These are phyloP conservation scores for Ophiostoma triangulosporum DNA, from an alignment of 2,329 filamentous ascomycete species.

Conservation along the genomic window DNA sequence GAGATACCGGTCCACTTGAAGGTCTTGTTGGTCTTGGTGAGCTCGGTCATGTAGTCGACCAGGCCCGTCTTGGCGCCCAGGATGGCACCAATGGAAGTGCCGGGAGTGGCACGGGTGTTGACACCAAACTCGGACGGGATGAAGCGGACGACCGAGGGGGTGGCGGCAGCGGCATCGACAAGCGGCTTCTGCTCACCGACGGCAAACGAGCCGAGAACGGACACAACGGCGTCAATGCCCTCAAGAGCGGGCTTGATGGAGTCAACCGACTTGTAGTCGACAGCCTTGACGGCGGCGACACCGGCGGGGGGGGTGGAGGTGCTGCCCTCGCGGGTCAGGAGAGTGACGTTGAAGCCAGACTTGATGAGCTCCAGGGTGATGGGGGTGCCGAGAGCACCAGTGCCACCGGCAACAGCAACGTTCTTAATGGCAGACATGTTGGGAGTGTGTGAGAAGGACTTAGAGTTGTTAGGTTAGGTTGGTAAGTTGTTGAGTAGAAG, in stretches of 20 bases:
- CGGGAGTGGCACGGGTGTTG: constrained; percentile 14
- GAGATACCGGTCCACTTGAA: constrained; percentile 20
- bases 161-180: constrained; percentile 15
- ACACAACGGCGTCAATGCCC: constrained; percentile 38
- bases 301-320: constrained; percentile 21
- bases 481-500: not conserved
- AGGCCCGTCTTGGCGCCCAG: constrained; percentile 32
- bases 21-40: constrained; percentile 5
- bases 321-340: constrained; percentile 34
- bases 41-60: constrained; percentile 9
- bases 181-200: constrained; percentile 19
- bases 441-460: not conserved
- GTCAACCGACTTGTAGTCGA: constrained; percentile 28
- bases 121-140: constrained; percentile 19
- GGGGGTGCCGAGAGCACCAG: constrained; percentile 20
- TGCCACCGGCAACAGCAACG: too few species aligned
- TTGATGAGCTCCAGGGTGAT: constrained; percentile 21
- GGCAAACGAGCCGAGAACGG: constrained; percentile 30
- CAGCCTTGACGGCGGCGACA: constrained; percentile 28
- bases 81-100: constrained; percentile 10
- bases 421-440: constrained; percentile 16
- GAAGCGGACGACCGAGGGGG: constrained; percentile 16
- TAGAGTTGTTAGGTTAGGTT: not conserved
- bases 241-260: constrained; percentile 29
- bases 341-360: constrained; percentile 33